Evolutionary conservation across 257 asterid genomes (phyloP), one percentile per base, ranked within the genome.

Genomic region (Hygrophila difformis): DNA sequence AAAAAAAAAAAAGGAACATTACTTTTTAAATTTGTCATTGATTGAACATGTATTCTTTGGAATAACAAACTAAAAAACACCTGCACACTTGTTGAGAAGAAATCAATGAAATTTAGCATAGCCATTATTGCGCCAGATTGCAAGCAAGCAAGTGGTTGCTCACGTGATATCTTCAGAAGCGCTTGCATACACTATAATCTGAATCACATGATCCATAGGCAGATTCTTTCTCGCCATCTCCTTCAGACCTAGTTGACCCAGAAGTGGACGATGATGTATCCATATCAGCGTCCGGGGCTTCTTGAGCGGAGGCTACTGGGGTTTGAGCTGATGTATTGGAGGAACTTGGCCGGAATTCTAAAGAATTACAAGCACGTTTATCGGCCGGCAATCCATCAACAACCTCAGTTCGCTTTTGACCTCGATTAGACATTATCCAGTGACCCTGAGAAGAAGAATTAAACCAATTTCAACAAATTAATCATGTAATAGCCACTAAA

Each of bases 111-210:
- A 63, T 63, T 70, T 69, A 91, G 48, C 63, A 67, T 82, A 55
- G 96, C 96, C 93, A 78, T 80, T 58, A 91, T 78, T 29, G 93
- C 95, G 29, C 96, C 95, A 22, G 96, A 70, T 10, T 80, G 86
- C 77, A 86, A 78, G 70, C 99, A 91, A 50, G 86, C 94, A 61
- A 83, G 71, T 33, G 99, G 96, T 44, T 91, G 94, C 51, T 82
- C 95, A 15, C 63, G 77, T 6, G 99, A 91, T 60, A 91, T 80
- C 62, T 76, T 91, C 72, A 82, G 86, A 19, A 91, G 56, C 29
- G 99, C 99, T 78, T 80, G 95, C 75, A 91, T 66, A 68, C 99
- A 82, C 99, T 91, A 37, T 55, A 71, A 53, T 72, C 91, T 3
- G 96, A 89, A 57, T 82, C 96, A 41, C 79, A 85, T 35, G 98